A percentile compares a stretch with the other conserved stretches of the same genome.
Conservation (phyloP, 352 stramenopile species). For the Globisporangium emineosum region DNA sequence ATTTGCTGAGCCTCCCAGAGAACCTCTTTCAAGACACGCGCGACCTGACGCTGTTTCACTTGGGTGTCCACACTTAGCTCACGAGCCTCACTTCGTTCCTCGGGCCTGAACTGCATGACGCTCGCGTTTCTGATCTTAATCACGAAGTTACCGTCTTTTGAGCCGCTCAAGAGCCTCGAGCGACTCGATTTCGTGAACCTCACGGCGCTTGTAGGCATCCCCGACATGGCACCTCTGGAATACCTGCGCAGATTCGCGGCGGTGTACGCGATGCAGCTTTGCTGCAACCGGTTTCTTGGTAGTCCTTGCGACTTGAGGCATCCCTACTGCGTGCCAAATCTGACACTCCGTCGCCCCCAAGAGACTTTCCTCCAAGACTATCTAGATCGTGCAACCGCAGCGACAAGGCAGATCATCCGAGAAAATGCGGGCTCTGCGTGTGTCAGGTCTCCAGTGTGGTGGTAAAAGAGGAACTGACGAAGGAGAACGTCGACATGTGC, state of each 20-base stretch:
- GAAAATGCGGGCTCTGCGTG: constrained; percentile 6
- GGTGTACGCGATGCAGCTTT: constrained; percentile 15
- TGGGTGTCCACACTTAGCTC: constrained; percentile 28
- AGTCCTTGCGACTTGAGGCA: constrained; percentile 27
- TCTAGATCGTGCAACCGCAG: not conserved
- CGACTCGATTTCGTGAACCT: too few relatives aligned
- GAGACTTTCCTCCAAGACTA: constrained; percentile 17
- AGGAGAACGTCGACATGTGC: not conserved
- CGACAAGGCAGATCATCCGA: constrained; percentile 13
- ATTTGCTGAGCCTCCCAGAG: constrained; percentile 13
- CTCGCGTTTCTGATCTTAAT: too few relatives aligned
- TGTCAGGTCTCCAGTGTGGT: constrained; percentile 13
- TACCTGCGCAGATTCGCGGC: too few relatives aligned
- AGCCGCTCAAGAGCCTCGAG: too few relatives aligned
- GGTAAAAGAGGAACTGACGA: not conserved
- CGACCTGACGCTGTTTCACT: constrained; percentile 31
- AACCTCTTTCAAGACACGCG: constrained; percentile 34
- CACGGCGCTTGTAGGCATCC: too few relatives aligned
- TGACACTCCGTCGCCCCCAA: not conserved
- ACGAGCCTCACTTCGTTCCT: constrained; percentile 23
- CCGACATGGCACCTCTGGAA: too few relatives aligned
- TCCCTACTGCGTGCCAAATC: constrained; percentile 18
- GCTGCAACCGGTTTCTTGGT: constrained; percentile 36
- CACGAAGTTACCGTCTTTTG: too few relatives aligned
- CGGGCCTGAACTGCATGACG: too few relatives aligned